Evolutionary conservation across 441 rosid species (phyloP).

Genomic region (Erysimum cheiri): DNA sequence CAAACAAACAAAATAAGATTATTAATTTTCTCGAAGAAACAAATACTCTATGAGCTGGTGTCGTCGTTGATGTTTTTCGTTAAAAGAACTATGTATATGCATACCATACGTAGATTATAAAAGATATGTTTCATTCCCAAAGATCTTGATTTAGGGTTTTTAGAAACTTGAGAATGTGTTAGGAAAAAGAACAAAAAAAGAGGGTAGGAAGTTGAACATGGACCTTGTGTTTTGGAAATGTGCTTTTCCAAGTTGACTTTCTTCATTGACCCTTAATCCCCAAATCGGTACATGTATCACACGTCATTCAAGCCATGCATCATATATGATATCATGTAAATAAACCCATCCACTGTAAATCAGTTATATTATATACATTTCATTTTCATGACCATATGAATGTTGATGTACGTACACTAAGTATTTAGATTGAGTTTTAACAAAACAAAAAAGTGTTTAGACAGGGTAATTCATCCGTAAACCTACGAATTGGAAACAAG

Average conservation of each 20-base stretch:
- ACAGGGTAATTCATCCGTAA: not conserved
- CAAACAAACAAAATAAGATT: not conserved
- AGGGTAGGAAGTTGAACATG: slow-evolving; percentile 24
- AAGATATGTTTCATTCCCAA: not conserved
- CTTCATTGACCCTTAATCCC: slow-evolving; percentile 31
- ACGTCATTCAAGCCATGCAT: slow-evolving; percentile 23
- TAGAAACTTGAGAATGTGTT: slow-evolving; percentile 2
- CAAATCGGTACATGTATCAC: slow-evolving; percentile 37
- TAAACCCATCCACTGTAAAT: not conserved
- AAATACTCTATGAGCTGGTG: slow-evolving; percentile 1
- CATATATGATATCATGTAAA: slow-evolving; percentile 15
- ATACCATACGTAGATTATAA: not conserved
- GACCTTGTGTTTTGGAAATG: slow-evolving; percentile 34
- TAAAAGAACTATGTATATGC: not conserved
- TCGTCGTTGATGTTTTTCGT: not conserved
- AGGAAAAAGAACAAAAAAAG: not conserved
- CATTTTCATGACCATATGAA: not conserved
- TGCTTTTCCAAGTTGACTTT: slow-evolving; percentile 36
- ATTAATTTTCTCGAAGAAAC: not conserved
- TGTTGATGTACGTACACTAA: not conserved
- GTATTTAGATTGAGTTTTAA: not conserved
- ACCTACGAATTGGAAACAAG: not conserved
- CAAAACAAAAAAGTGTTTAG: not conserved
- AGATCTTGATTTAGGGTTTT: slow-evolving; percentile 1
- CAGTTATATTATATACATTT: not conserved